These are phyloP conservation scores for Phytopythium cucurbitacearum DNA, from an alignment of 352 stramenopile species.

Conservation along the genomic window DNA sequence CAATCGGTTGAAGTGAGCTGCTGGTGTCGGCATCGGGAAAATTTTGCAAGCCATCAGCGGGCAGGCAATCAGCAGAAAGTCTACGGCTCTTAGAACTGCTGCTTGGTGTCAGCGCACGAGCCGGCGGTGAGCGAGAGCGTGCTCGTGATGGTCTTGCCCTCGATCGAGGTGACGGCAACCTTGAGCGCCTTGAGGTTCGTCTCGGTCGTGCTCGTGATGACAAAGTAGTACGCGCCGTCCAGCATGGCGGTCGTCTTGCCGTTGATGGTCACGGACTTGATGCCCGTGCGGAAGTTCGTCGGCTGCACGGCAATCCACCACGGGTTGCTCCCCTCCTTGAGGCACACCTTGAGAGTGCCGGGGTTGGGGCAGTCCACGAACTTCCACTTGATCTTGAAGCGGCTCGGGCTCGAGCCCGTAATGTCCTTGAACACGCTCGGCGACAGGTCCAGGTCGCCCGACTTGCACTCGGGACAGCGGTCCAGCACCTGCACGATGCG, in stretches of 20 bases:
- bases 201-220: constrained; percentile 16
- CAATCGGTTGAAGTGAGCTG: no score
- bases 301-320: constrained; percentile 39
- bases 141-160: constrained; percentile 19
- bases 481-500: constrained; percentile 22
- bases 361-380: constrained; percentile 35
- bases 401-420: constrained; percentile 23
- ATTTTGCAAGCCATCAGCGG: no score
- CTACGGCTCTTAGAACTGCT: constrained; percentile 16
- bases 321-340: constrained; percentile 29
- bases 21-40: no score
- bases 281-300: constrained; percentile 23
- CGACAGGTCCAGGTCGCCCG: constrained; percentile 34
- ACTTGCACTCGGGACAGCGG: constrained; percentile 32
- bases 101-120: constrained; percentile 24
- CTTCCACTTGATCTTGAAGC: constrained; percentile 25
- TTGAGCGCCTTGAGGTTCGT: constrained; percentile 14
- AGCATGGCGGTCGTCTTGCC: constrained; percentile 17
- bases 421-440: constrained; percentile 22
- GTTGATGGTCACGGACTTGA: constrained; percentile 37
- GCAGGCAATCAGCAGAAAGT: no score
- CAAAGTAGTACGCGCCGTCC: constrained; percentile 29
- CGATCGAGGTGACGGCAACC: constrained; percentile 25
- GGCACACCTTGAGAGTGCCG: constrained; percentile 29
- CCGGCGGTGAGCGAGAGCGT: constrained; percentile 21